These are phyloP conservation scores for Rhamnella rubrinervis DNA, from an alignment of 331 rosid genomes.

Conservation along the genomic window DNA sequence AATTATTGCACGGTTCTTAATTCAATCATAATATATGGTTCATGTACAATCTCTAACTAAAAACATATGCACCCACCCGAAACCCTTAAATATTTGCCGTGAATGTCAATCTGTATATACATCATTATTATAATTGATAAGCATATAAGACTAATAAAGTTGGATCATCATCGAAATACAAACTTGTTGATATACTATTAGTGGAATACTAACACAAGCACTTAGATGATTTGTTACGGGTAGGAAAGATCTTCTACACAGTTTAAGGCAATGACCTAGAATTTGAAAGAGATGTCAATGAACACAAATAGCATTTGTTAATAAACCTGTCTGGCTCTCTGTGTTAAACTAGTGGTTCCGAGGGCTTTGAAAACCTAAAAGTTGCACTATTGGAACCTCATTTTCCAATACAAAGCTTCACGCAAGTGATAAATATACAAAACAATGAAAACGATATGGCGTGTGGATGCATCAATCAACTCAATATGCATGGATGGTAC, in stretches of 20 bases:
- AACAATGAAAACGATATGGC: constrained; percentile 22
- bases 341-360: constrained; percentile 30
- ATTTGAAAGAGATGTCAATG: background rate
- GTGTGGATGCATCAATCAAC: constrained; percentile 14
- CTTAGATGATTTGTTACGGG: constrained; percentile 39
- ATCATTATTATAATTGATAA: too few species aligned
- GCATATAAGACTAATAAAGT: too few species aligned
- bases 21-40: too few species aligned
- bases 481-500: background rate
- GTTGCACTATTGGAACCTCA: constrained; percentile 15
- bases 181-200: constrained; percentile 12
- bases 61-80: too few species aligned
- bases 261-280: constrained; percentile 1
- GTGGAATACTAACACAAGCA: constrained; percentile 39
- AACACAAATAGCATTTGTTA: too few species aligned
- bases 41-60: background rate
- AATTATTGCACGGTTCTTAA: too few species aligned
- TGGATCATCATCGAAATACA: too few species aligned
- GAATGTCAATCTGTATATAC: too few species aligned
- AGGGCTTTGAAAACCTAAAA: constrained; percentile 20
- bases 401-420: constrained; percentile 48
- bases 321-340: background rate
- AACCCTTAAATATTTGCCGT: too few species aligned
- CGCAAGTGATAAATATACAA: constrained; percentile 37
- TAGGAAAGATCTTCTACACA: constrained; percentile 36